These are phyloP conservation scores for Isatis tinctoria DNA, from an alignment of 345 rosid genomes.

Conservation along the genomic window DNA sequence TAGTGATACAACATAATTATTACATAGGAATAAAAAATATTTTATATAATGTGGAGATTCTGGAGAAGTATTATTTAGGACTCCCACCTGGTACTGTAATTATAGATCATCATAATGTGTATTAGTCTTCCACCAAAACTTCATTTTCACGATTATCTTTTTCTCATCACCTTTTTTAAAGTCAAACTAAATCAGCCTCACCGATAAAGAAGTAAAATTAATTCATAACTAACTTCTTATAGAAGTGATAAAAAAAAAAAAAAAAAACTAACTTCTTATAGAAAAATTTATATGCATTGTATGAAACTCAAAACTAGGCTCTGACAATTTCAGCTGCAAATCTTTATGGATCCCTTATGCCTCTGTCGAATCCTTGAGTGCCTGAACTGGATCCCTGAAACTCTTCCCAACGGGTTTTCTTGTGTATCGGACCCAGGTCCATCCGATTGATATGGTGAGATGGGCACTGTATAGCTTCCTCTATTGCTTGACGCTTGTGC, in stretches of 20 bases:
- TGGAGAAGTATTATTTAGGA: background rate
- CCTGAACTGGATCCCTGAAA: too few species aligned
- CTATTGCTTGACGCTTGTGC: too few species aligned
- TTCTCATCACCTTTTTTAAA: background rate
- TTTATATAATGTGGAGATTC: too few species aligned
- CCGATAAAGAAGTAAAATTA: background rate
- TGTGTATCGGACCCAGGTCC: too few species aligned
- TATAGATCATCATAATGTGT: conserved; percentile 14
- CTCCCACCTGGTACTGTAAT: conserved; percentile 12
- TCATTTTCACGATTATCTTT: conserved; percentile 11
- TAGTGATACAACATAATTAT: background rate
- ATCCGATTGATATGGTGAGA: too few species aligned
- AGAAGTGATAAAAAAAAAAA: too few species aligned
- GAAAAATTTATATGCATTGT: conserved; percentile 3
- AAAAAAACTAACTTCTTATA: conserved; percentile 1
- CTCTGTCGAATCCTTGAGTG: too few species aligned
- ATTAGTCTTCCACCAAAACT: conserved; percentile 23
- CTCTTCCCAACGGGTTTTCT: too few species aligned
- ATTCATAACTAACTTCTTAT: conserved; percentile 3
- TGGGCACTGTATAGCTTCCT: too few species aligned
- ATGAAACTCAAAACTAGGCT: background rate
- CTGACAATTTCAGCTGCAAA: too few species aligned
- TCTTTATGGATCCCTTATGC: too few species aligned
- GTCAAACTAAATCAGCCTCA: conserved; percentile 7
- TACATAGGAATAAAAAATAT: background rate